These are phyloP conservation scores for Gilbertella persicaria DNA, from an alignment of 371 early-diverging fungal genomes.

Conservation along the genomic window DNA sequence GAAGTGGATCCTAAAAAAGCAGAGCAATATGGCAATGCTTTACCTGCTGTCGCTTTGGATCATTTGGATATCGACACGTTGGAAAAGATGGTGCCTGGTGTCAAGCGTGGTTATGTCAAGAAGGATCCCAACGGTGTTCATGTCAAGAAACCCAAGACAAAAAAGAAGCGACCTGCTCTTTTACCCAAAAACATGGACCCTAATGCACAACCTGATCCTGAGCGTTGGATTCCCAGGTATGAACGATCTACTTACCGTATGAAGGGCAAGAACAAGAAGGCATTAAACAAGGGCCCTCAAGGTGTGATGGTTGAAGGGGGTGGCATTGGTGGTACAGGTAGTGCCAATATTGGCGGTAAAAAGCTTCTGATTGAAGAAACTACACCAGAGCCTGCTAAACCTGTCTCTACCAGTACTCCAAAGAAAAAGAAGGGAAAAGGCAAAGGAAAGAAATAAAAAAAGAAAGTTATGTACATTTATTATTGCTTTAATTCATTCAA, in stretches of 20 bases:
- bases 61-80: conserved; percentile 56
- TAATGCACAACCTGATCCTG: conserved; percentile 64
- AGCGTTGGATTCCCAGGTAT: conserved; percentile 76
- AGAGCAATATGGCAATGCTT: conserved; percentile 65
- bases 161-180: conserved; percentile 64
- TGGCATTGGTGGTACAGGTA: conserved; percentile 71
- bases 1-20: conserved; percentile 69
- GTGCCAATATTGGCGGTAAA: conserved; percentile 67
- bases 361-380: background rate
- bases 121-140: conserved; percentile 34
- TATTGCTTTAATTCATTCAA: conserved; percentile 28
- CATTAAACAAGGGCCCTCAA: conserved; percentile 55
- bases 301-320: conserved; percentile 64
- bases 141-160: conserved; percentile 45
- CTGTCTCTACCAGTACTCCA: background rate
- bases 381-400: conserved; percentile 1
- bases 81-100: conserved; percentile 63
- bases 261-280: conserved; percentile 62
- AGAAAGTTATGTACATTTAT: background rate
- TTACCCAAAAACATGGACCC: conserved; percentile 64
- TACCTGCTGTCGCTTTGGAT: conserved; percentile 50
- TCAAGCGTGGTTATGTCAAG: conserved; percentile 64
- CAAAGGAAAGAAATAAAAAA: conserved; percentile 8
- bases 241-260: conserved; percentile 62
- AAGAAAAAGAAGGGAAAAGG: conserved; percentile 22